These are phyloP conservation scores for Umbelopsis ramanniana DNA, from an alignment of 192 early-diverging fungal genomes.

Conservation along the genomic window DNA sequence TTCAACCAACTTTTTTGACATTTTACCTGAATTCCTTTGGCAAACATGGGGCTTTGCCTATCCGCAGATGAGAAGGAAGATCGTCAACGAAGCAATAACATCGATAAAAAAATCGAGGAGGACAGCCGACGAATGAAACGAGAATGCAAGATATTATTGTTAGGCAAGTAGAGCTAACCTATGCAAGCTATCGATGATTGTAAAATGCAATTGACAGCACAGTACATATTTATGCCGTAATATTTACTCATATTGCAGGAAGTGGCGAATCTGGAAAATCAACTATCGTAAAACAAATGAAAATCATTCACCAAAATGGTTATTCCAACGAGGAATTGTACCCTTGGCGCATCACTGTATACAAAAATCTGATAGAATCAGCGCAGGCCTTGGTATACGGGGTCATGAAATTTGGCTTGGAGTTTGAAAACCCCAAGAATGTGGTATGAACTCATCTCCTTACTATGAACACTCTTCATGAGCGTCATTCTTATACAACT, in stretches of 20 bases:
- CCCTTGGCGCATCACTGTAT: constrained; percentile 77
- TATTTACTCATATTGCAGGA: constrained; percentile 48
- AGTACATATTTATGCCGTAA: background rate
- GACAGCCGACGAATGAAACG: constrained; percentile 62
- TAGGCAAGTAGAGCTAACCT: constrained; percentile 51
- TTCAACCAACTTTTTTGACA: background rate
- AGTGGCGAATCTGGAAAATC: constrained; percentile 95
- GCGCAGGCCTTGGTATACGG: constrained; percentile 77
- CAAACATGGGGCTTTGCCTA: constrained; percentile 35
- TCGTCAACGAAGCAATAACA: constrained; percentile 53
- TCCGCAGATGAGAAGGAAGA: constrained; percentile 32
- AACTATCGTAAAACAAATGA: constrained; percentile 98
- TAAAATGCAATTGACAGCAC: background rate
- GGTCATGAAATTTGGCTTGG: constrained; percentile 66
- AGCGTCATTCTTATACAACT: background rate
- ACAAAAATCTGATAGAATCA: constrained; percentile 86
- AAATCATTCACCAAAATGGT: constrained; percentile 93
- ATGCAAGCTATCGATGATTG: too few species aligned
- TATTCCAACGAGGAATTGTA: constrained; percentile 82
- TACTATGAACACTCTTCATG: background rate
- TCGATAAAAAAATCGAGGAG: constrained; percentile 67
- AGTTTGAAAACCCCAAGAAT: constrained; percentile 57
- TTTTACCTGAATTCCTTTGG: background rate
- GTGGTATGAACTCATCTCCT: constrained; percentile 36
- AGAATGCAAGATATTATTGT: constrained; percentile 75